phyloP scores from a whole-genome alignment of 371 early-diverging fungal genomes.

The Sporodiniella umbellata region DNA sequence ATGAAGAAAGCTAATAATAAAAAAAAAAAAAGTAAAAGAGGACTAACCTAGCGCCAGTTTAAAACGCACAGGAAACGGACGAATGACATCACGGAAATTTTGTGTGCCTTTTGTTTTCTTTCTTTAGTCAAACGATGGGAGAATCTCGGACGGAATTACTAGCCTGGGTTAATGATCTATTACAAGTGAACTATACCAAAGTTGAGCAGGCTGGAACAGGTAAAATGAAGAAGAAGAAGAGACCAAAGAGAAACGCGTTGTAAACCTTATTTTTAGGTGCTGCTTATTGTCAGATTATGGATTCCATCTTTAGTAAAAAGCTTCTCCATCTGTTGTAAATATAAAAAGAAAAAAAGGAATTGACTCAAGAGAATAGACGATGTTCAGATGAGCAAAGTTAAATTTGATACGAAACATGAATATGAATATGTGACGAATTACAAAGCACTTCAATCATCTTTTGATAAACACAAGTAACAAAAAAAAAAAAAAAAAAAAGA shows the following conservation, averaged over 20 bases:
- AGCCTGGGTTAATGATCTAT: constrained; percentile 90
- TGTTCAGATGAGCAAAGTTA: constrained; percentile 80
- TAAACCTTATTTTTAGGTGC: too few species aligned
- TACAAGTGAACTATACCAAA: constrained; percentile 84
- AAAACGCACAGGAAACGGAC: not conserved
- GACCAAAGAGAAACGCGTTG: too few species aligned
- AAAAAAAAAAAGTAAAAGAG: not conserved
- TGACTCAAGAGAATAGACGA: too few species aligned
- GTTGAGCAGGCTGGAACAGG: constrained; percentile 78
- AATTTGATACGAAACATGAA: constrained; percentile 88
- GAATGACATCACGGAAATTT: not conserved
- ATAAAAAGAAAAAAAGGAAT: too few species aligned
- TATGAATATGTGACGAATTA: constrained; percentile 91
- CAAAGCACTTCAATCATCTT: constrained; percentile 83
- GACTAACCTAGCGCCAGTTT: not conserved
- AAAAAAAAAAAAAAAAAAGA: too few species aligned
- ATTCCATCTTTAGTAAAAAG: constrained; percentile 73
- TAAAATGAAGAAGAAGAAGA: not conserved
- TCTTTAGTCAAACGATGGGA: not conserved
- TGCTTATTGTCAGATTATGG: constrained; percentile 89
- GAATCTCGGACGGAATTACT: constrained; percentile 60
- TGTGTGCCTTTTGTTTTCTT: not conserved
- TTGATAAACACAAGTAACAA: constrained; percentile 79
- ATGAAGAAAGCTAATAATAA: too few species aligned
- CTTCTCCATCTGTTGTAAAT: too few species aligned